phyloP scores from a whole-genome alignment of 2,329 filamentous ascomycete species.

The Malbranchea zuffiana region DNA sequence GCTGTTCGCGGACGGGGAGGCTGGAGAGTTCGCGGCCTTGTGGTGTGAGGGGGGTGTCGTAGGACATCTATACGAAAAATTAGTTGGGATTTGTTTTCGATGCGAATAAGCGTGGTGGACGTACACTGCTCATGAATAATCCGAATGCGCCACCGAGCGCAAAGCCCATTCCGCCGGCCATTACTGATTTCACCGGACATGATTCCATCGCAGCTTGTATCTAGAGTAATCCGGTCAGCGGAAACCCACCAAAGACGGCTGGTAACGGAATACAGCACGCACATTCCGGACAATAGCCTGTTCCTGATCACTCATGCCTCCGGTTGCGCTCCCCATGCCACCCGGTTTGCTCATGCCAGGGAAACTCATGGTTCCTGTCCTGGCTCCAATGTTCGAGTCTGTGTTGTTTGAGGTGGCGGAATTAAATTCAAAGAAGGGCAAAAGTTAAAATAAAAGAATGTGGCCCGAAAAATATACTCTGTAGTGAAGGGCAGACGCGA shows the following conservation, averaged over 20 bases:
- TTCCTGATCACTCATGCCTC: constrained; percentile 39
- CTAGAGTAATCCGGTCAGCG: no score
- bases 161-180: constrained; percentile 89
- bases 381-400: no score
- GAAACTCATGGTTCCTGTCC: constrained; percentile 27
- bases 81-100: constrained; percentile 2
- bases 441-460: no score
- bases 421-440: no score
- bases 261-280: constrained; percentile 11
- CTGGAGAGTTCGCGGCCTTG: constrained; percentile 45
- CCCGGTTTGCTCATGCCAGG: constrained; percentile 26
- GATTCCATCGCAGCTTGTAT: constrained; percentile 83
- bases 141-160: constrained; percentile 89
- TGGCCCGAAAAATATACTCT: no score
- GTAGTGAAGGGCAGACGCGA: no score
- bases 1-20: constrained; percentile 73
- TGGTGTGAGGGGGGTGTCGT: constrained; percentile 75
- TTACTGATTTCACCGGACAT: constrained; percentile 75
- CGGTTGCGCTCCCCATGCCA: constrained; percentile 18
- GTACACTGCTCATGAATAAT: constrained; percentile 92
- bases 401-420: no score
- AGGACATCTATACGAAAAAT: constrained; percentile 65
- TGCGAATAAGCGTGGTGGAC: constrained; percentile 25
- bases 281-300: constrained; percentile 40
- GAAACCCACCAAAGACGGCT: constrained; percentile 1